Base-by-base conservation (phyloP, 2,329 filamentous ascomycete species). In the Juglanconis juglandina region DNA sequence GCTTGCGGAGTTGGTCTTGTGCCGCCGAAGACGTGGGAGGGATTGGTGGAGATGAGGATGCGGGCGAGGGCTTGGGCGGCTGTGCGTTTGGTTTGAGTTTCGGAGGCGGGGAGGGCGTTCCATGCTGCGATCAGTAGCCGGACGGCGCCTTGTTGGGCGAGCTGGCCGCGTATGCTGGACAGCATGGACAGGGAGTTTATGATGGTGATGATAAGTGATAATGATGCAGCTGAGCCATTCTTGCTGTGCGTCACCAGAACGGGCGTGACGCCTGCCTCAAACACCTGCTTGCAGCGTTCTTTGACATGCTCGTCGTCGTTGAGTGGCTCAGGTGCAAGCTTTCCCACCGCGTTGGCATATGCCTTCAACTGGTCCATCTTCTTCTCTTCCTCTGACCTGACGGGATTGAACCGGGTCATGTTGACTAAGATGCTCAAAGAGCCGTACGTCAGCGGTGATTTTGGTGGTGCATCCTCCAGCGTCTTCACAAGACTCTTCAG, bases 141-240 rank as follows among this genome's bases (percentile, higher is more conserved):
- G 17, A 97, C 85, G 2, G 91, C 92, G n/a, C 95, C 95, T 79
- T 98, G 93, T 70, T 98, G 95, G 3, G 92, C 91, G 65, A 99
- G 86, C 53, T 85, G 82, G 0, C 92, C 90, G 10, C 95, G 87
- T 59, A 92, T 81, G 58, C 86, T 86, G 44, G 87, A 80, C n/a
- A 87, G 87, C 68, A 88, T 87, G 17, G 92, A 88, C 4, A 99
- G 78, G 0, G 91, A 86, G 63, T 91, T 84, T 39, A 98, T 77
- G 63, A 96, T 93, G 51, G 87, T 86, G 56, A 91, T 83, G 56
- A 89, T 87, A 34, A 96, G 85, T 14, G 85, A 81, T 8, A 94
- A 80, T 5, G 90, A 89, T 11, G 87, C 85, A 1, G 83, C 77
- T 0, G 91, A 92, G 46, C 88, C 85, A 63, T 85, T 85, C 68